These are phyloP conservation scores for Yarrowia osloensis DNA, from an alignment of 805 yeast species.

Conservation along the genomic window DNA sequence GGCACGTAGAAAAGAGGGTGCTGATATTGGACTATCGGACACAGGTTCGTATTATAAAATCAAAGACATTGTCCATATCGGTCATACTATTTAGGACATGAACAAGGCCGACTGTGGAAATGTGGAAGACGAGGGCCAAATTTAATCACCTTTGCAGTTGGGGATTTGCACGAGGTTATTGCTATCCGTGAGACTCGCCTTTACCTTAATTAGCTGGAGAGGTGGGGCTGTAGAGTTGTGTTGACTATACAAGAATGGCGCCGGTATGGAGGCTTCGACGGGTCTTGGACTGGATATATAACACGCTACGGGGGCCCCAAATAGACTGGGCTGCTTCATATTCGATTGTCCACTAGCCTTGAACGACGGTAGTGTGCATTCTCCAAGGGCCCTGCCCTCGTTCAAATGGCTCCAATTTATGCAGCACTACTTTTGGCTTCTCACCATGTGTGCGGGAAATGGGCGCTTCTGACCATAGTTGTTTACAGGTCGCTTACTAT, in stretches of 20 bases:
- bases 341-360: neutral
- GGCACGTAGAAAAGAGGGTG: too few species aligned
- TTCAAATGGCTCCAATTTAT: neutral
- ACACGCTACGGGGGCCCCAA: neutral
- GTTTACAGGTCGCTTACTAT: too few species aligned
- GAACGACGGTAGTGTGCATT: neutral
- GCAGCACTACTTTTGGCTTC: neutral
- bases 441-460: neutral
- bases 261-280: too few species aligned
- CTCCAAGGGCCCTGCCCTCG: neutral
- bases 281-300: too few species aligned
- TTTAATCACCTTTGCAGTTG: neutral
- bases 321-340: neutral
- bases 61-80: too few species aligned
- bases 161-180: neutral
- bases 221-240: constrained; percentile 8
- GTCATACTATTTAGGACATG: too few species aligned
- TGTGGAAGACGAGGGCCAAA: neutral
- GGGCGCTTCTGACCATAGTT: neutral
- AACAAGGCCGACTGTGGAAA: neutral
- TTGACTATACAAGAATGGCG: neutral
- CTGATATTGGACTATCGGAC: too few species aligned
- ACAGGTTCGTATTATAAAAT: too few species aligned
- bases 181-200: neutral
- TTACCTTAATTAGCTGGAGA: neutral